A percentile compares a stretch with the other conserved stretches of the same genome.
phyloP scores from a whole-genome alignment of 176 grass and related monocot species.

The Aechmea fasciata region DNA sequence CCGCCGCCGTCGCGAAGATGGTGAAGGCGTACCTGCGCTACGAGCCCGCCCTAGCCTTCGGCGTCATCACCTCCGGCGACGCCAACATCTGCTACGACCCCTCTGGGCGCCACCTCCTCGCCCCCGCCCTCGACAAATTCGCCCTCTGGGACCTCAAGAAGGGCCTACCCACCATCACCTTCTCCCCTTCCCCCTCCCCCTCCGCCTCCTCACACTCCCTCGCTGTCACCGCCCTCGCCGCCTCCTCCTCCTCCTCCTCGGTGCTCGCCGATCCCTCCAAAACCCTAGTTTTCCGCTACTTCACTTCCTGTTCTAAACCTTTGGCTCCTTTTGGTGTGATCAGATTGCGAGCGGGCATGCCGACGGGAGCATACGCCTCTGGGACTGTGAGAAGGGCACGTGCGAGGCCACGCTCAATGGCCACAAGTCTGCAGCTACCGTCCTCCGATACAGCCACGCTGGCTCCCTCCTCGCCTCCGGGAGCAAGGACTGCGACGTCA shows the following conservation, averaged over 20 bases:
- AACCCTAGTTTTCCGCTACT: conserved; percentile 2
- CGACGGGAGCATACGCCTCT: conserved; percentile 80
- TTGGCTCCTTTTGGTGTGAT: conserved; percentile 4
- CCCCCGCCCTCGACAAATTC: conserved; percentile 68
- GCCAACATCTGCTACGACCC: conserved; percentile 75
- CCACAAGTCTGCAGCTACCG: conserved; percentile 67
- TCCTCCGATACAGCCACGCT: conserved; percentile 47
- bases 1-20: conserved; percentile 45
- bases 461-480: conserved; percentile 70
- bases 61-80: conserved; percentile 63
- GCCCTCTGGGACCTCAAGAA: conserved; percentile 84
- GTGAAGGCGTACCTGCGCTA: conserved; percentile 96
- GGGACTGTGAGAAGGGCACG: conserved; percentile 64
- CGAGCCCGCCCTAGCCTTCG: conserved; percentile 65
- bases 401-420: conserved; percentile 87
- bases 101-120: conserved; percentile 67
- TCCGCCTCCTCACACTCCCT: conserved; percentile 33
- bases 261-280: conserved; percentile 20
- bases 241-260: conserved; percentile 38
- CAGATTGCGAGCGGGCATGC: conserved; percentile 88
- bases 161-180: conserved; percentile 50
- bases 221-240: conserved; percentile 44
- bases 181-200: conserved; percentile 25
- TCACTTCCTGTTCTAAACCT: background rate
- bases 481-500: conserved; percentile 87